Base-by-base conservation (phyloP, 2,329 filamentous ascomycete genomes). In the Aspergillus pseudotamarii region DNA sequence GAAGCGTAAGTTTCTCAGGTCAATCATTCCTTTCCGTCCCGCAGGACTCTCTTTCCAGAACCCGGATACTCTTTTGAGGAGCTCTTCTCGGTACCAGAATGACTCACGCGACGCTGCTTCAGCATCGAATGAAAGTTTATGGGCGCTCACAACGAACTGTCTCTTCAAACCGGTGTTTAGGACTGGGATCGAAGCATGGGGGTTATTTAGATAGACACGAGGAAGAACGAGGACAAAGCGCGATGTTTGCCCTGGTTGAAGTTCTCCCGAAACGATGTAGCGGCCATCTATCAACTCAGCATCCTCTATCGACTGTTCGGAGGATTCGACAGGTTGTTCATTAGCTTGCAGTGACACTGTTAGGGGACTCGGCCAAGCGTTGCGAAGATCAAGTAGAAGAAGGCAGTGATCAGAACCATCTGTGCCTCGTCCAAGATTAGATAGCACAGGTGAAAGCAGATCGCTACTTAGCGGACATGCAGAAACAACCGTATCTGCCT, bases 81-180 rank as follows among this genome's bases (percentile, higher is more conserved):
- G 85, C 72, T 88, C 88, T 75, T 96, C 91, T 19, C 93, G 88
- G 76, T 93, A 97, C 94, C 94, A 97, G 75, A 97, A 97, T 0
- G 89, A 88, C 78, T 97, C 93, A 58, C 94, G 85, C 64, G 85
- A 90, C 14, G 88, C 86, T 38, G 91, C 87, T 78, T 97, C 94
- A 50, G 86, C 86, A 67, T 95, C 92, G 0, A 92, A 91, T 0
- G 91, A 89, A 61, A 94, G 87, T 70, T 91, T 91, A 73, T 88
- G 89, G 19, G 89, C 87, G 76, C 91, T 95, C 50, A 97, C 92
- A 34, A 97, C 92, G 71, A 96, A 97, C 73, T 97, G 94, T n/a
- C 93, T 87, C 73, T 93, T 90, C n/a, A 90, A 88, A 0, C 90
- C 88, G 0, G 91, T 90, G 68, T 94, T 93, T 11, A 97, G 83